phyloP scores from a whole-genome alignment of 345 rosid genomes.

The Mallotus nudiflorus region DNA sequence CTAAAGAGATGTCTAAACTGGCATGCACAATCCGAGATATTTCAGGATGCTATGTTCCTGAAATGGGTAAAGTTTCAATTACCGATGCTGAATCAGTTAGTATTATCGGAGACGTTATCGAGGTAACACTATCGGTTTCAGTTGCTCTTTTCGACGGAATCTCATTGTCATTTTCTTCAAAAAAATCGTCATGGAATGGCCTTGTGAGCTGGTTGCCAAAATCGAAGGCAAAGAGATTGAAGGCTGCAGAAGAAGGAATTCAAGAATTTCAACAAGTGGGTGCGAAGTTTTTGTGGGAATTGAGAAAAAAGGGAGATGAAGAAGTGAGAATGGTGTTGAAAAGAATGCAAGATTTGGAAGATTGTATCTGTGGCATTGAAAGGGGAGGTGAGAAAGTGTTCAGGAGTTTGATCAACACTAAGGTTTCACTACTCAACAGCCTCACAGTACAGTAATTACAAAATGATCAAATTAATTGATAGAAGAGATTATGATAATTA shows the following conservation, averaged over 20 bases:
- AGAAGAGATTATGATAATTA: no score
- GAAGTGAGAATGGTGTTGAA: conserved; percentile 42
- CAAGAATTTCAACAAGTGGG: conserved; percentile 41
- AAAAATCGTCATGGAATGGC: conserved; percentile 31
- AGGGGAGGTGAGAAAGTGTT: conserved; percentile 41
- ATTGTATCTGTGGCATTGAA: conserved; percentile 38
- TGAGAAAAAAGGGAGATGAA: conserved; percentile 49
- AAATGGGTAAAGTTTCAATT: conserved; percentile 6
- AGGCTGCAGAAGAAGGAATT: conserved; percentile 35
- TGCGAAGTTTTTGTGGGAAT: conserved; percentile 38
- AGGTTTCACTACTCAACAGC: conserved; percentile 58
- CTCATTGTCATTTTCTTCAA: conserved; percentile 26
- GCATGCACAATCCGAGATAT: conserved; percentile 23
- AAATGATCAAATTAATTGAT: not conserved
- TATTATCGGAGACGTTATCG: conserved; percentile 34
- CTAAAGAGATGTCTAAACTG: conserved; percentile 44
- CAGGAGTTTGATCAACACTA: conserved; percentile 52
- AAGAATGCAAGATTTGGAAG: conserved; percentile 47
- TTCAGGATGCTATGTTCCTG: conserved; percentile 17
- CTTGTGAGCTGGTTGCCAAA: conserved; percentile 26
- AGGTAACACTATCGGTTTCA: conserved; percentile 44
- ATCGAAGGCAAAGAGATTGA: conserved; percentile 23
- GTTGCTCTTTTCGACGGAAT: conserved; percentile 41
- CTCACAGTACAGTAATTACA: conserved; percentile 31
- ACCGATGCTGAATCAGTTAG: conserved; percentile 34